These are phyloP conservation scores for Rhododendron mucronatum DNA, from an alignment of 148 eudicot species.

Conservation along the genomic window DNA sequence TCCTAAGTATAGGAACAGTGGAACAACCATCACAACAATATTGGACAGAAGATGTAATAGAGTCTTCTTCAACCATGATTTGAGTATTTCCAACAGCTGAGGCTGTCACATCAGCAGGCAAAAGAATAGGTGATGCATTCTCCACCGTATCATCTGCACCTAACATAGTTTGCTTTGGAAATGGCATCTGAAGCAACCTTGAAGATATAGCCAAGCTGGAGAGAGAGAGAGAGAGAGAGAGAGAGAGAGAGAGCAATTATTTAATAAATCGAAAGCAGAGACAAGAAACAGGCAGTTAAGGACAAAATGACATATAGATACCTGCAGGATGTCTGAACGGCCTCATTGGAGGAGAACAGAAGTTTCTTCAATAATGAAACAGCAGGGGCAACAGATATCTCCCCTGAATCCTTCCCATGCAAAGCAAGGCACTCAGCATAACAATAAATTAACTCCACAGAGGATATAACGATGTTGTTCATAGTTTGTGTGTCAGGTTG, in stretches of 20 bases:
- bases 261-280: not conserved
- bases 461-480: conserved; percentile 86
- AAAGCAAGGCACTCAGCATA: conserved; percentile 97
- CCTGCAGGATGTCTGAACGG: conserved; percentile 99
- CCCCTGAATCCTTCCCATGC: conserved; percentile 62
- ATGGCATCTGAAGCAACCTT: conserved; percentile 98
- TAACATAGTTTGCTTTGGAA: conserved; percentile 97
- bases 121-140: conserved; percentile 47
- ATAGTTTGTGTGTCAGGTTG: conserved; percentile 97
- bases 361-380: conserved; percentile 71
- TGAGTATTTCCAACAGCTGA: conserved; percentile 65
- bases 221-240: conserved; percentile 4
- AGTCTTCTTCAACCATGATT: conserved; percentile 90
- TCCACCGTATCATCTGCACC: conserved; percentile 75
- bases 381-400: conserved; percentile 76
- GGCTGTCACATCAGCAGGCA: conserved; percentile 41
- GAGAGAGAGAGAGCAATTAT: conserved; percentile 7
- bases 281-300: not conserved
- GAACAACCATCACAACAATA: conserved; percentile 99
- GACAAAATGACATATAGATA: conserved; percentile 20
- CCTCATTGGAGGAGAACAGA: conserved; percentile 81
- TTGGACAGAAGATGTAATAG: conserved; percentile 92
- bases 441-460: conserved; percentile 94
- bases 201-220: conserved; percentile 97
- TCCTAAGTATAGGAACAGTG: conserved; percentile 87